Evolutionary conservation across 192 early-diverging fungal genomes (phyloP).

Genomic region (Backusella australiensis): DNA sequence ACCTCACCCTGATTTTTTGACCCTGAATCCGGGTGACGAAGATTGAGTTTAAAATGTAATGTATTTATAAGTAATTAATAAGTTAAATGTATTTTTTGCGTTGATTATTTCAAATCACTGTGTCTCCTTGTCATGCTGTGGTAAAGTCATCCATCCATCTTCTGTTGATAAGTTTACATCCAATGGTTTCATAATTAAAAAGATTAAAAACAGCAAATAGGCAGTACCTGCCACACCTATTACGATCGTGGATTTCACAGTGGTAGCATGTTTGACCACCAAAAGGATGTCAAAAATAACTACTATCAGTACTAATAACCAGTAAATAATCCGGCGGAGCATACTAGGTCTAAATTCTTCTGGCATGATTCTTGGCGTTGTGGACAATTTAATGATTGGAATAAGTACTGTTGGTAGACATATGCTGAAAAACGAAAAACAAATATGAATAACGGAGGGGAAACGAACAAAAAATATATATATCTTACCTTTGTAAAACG

Average conservation of each 20-base stretch:
- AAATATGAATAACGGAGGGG: background rate
- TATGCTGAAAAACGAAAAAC: background rate
- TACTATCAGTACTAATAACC: background rate
- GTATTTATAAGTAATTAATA: background rate
- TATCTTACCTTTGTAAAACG: slow-evolving; percentile 56
- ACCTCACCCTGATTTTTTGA: no score
- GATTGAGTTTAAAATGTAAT: no score
- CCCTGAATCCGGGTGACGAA: no score
- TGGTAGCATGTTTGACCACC: slow-evolving; percentile 13
- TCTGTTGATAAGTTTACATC: background rate
- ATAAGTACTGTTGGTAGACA: slow-evolving; percentile 21
- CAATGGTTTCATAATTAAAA: slow-evolving; percentile 2
- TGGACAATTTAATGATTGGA: slow-evolving; percentile 19
- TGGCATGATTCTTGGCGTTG: background rate
- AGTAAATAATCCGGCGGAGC: background rate
- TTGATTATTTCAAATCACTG: background rate
- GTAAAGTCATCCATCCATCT: slow-evolving; percentile 19
- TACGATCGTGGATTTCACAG: background rate
- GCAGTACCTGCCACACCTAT: slow-evolving; percentile 1
- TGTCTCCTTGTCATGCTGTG: background rate
- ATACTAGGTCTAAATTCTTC: slow-evolving; percentile 6
- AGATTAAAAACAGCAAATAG: slow-evolving; percentile 8
- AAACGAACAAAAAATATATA: background rate
- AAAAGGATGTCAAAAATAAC: slow-evolving; percentile 19
- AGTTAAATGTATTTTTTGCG: background rate